Conservation (phyloP, 306 rosid genomes). For the Purshia tridentata region DNA sequence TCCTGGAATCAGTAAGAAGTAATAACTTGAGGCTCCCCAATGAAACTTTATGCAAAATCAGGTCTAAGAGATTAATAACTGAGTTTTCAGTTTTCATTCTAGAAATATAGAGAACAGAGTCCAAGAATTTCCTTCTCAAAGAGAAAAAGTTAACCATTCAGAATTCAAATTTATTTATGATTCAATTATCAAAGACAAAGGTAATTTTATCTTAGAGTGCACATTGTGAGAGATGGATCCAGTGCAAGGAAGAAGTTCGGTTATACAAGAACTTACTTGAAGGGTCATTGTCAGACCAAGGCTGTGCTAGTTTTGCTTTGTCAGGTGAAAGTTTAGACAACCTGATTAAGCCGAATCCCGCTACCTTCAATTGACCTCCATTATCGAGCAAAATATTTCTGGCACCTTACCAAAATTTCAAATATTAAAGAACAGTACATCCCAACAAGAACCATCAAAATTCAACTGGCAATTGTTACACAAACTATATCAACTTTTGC, state of each 20-base stretch:
- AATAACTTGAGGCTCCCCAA: neutral
- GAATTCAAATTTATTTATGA: neutral
- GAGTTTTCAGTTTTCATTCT: too few relatives aligned
- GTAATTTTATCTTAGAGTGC: neutral
- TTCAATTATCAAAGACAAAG: neutral
- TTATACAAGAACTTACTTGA: conserved; percentile 59
- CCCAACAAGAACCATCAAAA: conserved; percentile 33
- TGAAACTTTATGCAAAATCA: too few relatives aligned
- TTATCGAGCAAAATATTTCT: conserved; percentile 99
- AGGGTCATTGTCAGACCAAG: conserved; percentile 46
- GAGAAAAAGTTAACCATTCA: neutral
- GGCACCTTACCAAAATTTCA: conserved; percentile 96
- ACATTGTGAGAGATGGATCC: neutral
- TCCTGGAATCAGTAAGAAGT: neutral
- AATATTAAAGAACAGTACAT: conserved; percentile 71
- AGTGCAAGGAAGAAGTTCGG: conserved; percentile 12
- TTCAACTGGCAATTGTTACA: conserved; percentile 27
- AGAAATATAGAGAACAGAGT: too few relatives aligned
- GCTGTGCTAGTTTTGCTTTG: conserved; percentile 61
- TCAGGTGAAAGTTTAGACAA: conserved; percentile 66
- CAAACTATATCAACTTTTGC: conserved; percentile 43
- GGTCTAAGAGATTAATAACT: neutral
- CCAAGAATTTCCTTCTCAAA: neutral
- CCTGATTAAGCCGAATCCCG: conserved; percentile 82
- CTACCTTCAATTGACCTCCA: conserved; percentile 91